A percentile compares a stretch with the other conserved stretches of the same genome.
These are phyloP conservation scores for Suillus tomentosus DNA, from an alignment of 768 basidiomycete genomes.

Conservation along the genomic window DNA sequence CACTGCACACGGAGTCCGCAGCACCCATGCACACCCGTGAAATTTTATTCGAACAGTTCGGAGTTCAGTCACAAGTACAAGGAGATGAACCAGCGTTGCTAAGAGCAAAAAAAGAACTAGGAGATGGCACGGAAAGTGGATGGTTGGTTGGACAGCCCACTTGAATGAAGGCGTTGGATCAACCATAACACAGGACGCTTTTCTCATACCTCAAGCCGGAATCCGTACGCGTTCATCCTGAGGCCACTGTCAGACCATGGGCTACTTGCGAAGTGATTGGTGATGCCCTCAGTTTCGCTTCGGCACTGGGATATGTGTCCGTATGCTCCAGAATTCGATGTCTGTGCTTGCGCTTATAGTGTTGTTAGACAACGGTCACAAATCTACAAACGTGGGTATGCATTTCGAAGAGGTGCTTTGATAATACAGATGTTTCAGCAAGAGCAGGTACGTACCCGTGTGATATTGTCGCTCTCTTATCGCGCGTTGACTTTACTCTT, in stretches of 20 bases:
- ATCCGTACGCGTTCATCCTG: conserved; percentile 79
- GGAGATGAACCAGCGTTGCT: conserved; percentile 69
- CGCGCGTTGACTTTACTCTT: background rate
- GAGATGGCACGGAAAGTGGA: conserved; percentile 53
- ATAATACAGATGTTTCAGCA: conserved; percentile 85
- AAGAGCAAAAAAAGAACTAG: conserved; percentile 73
- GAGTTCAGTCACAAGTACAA: conserved; percentile 65
- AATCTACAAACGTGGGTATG: conserved; percentile 80
- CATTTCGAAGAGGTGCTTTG: conserved; percentile 69
- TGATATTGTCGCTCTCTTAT: background rate
- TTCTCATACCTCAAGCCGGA: conserved; percentile 85
- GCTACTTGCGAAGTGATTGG: conserved; percentile 77
- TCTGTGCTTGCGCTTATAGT: background rate
- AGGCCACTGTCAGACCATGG: conserved; percentile 87
- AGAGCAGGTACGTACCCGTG: conserved; percentile 56
- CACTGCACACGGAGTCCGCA: conserved; percentile 79
- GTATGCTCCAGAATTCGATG: conserved; percentile 23
- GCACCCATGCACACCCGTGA: conserved; percentile 73
- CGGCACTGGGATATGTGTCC: conserved; percentile 75
- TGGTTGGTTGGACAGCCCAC: conserved; percentile 48
- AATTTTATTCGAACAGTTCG: conserved; percentile 79
- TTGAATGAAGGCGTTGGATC: conserved; percentile 6
- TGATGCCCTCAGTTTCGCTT: conserved; percentile 79
- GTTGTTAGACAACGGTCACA: conserved; percentile 61
- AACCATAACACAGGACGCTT: conserved; percentile 52